A percentile compares a stretch with the other conserved stretches of the same genome.
These are phyloP conservation scores for Suillus luteus DNA, from an alignment of 768 basidiomycete genomes.

Conservation along the genomic window DNA sequence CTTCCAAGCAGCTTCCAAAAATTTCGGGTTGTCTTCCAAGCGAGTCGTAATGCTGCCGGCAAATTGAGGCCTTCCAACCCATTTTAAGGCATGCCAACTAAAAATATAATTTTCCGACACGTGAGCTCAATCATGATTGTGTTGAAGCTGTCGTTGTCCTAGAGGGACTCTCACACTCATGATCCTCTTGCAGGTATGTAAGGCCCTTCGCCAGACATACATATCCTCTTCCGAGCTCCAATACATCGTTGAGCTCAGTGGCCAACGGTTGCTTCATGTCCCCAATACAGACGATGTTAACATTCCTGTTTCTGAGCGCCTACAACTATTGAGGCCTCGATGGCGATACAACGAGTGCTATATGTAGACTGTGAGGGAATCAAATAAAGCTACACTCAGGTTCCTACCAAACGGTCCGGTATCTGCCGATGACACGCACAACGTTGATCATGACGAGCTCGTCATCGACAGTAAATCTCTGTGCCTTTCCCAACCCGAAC, in stretches of 20 bases:
- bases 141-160: background rate
- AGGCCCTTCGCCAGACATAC: background rate
- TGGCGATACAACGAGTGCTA: too few species aligned
- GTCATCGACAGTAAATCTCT: too few species aligned
- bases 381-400: too few species aligned
- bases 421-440: too few species aligned
- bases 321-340: slow-evolving; percentile 1
- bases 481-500: too few species aligned
- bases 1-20: background rate
- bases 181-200: background rate
- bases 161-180: background rate
- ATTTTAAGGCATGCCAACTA: background rate
- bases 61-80: background rate
- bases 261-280: background rate
- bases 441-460: too few species aligned
- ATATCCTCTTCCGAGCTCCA: background rate
- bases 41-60: background rate
- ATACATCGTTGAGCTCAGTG: slow-evolving; percentile 1
- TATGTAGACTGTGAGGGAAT: too few species aligned
- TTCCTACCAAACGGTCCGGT: too few species aligned
- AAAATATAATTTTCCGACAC: background rate
- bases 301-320: background rate
- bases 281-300: background rate
- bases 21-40: background rate
- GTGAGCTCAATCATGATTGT: background rate